Conservation (phyloP, 2,329 filamentous ascomycete species). For the Fonsecaea pedrosoi region DNA sequence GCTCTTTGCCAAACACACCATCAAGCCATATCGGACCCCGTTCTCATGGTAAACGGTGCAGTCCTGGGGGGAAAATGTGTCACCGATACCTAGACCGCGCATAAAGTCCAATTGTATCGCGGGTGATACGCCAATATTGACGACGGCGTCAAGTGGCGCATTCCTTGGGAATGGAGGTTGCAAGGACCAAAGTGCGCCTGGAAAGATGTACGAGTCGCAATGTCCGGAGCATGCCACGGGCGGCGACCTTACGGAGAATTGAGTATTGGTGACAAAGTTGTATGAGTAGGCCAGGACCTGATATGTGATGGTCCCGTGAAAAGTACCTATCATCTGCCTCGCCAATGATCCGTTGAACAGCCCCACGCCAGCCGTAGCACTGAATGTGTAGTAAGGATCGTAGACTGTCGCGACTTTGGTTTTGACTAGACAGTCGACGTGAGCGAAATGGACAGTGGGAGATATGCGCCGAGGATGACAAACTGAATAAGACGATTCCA, state of each 20-base stretch:
- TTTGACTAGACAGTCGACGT: background rate
- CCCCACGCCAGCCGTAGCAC: background rate
- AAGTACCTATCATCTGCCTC: background rate
- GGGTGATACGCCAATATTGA: background rate
- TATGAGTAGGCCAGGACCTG: conserved; percentile 1
- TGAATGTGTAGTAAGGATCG: background rate
- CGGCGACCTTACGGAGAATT: background rate
- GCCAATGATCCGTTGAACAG: conserved; percentile 5
- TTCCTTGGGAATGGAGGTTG: background rate
- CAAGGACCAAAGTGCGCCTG: background rate
- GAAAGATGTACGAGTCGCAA: conserved; percentile 5
- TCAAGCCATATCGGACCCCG: background rate
- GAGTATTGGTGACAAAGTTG: conserved; percentile 9
- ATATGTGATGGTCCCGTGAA: background rate
- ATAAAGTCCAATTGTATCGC: conserved; percentile 7
- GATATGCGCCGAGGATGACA: background rate
- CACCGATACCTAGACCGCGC: background rate
- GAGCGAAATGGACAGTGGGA: background rate
- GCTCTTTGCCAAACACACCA: conserved; percentile 5
- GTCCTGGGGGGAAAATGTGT: background rate
- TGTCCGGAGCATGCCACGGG: background rate
- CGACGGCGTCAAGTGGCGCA: background rate
- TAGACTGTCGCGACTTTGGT: conserved; percentile 1
- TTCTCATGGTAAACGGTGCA: conserved; percentile 3
- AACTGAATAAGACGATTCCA: conserved; percentile 4